Base-by-base conservation (phyloP, 2,329 filamentous ascomycete species). In the Parasarocladium wereldwijsianum region DNA sequence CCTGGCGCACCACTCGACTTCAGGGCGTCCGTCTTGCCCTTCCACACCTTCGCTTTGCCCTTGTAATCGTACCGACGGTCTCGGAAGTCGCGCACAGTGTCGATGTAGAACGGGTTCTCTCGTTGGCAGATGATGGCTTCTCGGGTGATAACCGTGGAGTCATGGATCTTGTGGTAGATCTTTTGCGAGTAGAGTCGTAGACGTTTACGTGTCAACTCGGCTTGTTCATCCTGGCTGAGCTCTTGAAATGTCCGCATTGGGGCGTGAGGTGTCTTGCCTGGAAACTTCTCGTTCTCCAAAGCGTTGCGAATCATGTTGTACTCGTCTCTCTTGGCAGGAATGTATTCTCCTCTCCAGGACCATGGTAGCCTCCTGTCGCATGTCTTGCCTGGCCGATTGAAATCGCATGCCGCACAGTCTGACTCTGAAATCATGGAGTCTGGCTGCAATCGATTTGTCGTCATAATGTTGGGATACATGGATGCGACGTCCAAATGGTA, bases 381-480 rank as follows among this genome's bases (percentile, higher is more conserved):
- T 1, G 85, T 96, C 56, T 98, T 98, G 18, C 90, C 90, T 1
- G 90, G 90, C 25, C 90, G 67, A 42, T 98, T 98, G 63, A 98
- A 98, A 51, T 98, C 92, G 53, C 92, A 98, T 8, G 90, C 86
- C 3, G 90, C 90, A 45, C 92, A 98, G 44, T 93, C 84, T 1
- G 86, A 83, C 50, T 98, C 92, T 27, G 87, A 65, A 32, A 98
- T 92, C 85, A 98, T 93, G n/a, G 90, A 96, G 52, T 98, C 90
- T 0, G 90, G 90, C 43, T 98, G 90, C 26, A 98, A 57, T 51
- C 90, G 80, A 52, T 98, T 98, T 2, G 90, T 98, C 2, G 92
- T 98, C 92, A 98, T 98, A 51, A 98, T 98, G 54, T 98, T 98
- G 8, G 90, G 90, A 50, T 98, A 98, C 90, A 98, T 98, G 35